phyloP scores from a whole-genome alignment of 305 asterid species.

The Ilex paraguariensis region DNA sequence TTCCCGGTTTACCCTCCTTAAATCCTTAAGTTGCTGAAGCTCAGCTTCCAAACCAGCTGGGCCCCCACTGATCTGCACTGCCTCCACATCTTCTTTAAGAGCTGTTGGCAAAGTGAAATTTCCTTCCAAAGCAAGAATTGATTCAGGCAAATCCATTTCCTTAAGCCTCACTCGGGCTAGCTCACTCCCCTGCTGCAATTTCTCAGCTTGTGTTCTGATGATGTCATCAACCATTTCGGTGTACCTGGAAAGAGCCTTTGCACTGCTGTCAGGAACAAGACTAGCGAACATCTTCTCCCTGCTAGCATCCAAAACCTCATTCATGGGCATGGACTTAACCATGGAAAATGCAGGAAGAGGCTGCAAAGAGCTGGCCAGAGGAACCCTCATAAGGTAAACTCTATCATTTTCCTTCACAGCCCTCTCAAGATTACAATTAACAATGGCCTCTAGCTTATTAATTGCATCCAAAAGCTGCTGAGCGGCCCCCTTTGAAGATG shows the following conservation, averaged over 20 bases:
- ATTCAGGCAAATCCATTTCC: constrained; percentile 97
- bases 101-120: constrained; percentile 53
- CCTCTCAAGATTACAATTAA: constrained; percentile 79
- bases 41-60: constrained; percentile 89
- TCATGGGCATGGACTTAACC: constrained; percentile 93
- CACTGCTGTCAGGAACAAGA: constrained; percentile 93
- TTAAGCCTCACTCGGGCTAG: constrained; percentile 90
- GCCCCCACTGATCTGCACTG: constrained; percentile 96
- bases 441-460: constrained; percentile 61
- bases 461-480: constrained; percentile 84
- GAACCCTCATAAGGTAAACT: constrained; percentile 95
- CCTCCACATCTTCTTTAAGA: constrained; percentile 81
- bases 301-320: constrained; percentile 88
- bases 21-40: constrained; percentile 85
- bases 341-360: constrained; percentile 90
- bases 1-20: constrained; percentile 92
- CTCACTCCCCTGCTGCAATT: constrained; percentile 96
- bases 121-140: constrained; percentile 90
- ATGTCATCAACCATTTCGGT: constrained; percentile 94
- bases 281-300: constrained; percentile 83
- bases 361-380: constrained; percentile 70
- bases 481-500: constrained; percentile 79
- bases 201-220: constrained; percentile 93
- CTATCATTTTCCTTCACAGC: constrained; percentile 95
- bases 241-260: constrained; percentile 92